A percentile compares a stretch with the other conserved stretches of the same genome.
Evolutionary conservation across 306 rosid genomes (phyloP).

Genomic region (Calophaca sinica): DNA sequence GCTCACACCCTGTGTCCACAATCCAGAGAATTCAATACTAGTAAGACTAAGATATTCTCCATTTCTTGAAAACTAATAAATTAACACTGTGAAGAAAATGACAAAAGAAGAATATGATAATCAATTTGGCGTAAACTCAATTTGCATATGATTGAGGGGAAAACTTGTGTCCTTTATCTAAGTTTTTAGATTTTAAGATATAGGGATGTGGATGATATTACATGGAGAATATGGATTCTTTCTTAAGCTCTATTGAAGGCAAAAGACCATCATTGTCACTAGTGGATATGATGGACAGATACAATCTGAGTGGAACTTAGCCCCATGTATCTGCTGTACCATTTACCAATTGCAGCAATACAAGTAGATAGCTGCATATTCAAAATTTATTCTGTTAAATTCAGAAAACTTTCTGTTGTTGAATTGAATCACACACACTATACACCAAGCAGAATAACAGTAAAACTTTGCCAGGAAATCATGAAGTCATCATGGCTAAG

Average conservation of each 20-base stretch:
- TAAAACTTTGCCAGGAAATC: not conserved
- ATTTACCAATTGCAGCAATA: no score
- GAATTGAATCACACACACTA: not conserved
- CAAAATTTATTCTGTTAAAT: no score
- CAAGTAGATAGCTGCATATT: no score
- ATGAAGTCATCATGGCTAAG: not conserved
- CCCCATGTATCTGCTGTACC: no score
- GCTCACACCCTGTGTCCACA: conserved; percentile 69
- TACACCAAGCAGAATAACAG: not conserved
- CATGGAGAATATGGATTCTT: no score
- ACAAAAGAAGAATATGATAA: not conserved
- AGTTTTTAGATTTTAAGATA: not conserved
- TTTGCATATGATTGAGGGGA: not conserved
- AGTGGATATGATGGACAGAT: no score
- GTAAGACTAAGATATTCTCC: conserved; percentile 5
- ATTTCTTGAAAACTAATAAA: not conserved
- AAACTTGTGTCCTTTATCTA: not conserved
- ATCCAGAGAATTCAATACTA: conserved; percentile 16
- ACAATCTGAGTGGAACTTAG: no score
- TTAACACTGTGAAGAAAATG: not conserved
- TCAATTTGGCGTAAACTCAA: conserved; percentile 4
- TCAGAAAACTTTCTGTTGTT: no score
- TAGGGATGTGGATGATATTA: no score
- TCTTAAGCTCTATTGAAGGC: no score
- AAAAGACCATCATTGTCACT: no score